Conservation (phyloP, 805 yeast species). For the Candida verbasci region DNA sequence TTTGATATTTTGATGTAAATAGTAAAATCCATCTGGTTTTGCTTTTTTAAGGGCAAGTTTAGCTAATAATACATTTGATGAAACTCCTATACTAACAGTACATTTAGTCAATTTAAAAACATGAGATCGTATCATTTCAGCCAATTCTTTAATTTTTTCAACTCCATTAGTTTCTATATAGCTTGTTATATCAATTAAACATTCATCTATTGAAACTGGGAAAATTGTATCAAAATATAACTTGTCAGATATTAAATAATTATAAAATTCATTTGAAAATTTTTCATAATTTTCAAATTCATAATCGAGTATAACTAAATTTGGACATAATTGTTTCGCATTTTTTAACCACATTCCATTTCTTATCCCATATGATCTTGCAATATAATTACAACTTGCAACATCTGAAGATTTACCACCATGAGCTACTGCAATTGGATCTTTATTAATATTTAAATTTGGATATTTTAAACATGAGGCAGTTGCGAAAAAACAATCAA, state of each 20-base stretch:
- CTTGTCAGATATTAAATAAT: slow-evolving; percentile 43
- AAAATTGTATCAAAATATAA: slow-evolving; percentile 48
- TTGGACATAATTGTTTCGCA: slow-evolving; percentile 66
- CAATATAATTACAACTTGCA: slow-evolving; percentile 89
- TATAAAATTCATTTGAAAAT: slow-evolving; percentile 62
- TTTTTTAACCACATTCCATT: slow-evolving; percentile 88
- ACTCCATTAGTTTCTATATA: slow-evolving; percentile 10
- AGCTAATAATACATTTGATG: slow-evolving; percentile 69
- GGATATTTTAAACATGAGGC: slow-evolving; percentile 65
- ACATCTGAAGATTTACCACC: slow-evolving; percentile 67
- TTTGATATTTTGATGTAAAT: slow-evolving; percentile 25
- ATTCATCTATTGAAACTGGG: slow-evolving; percentile 93
- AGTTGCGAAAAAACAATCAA: slow-evolving; percentile 90
- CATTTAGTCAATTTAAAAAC: slow-evolving; percentile 50
- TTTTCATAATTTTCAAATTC: slow-evolving; percentile 71
- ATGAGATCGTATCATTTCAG: slow-evolving; percentile 32
- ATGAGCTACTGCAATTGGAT: slow-evolving; percentile 61
- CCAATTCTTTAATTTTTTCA: slow-evolving; percentile 15
- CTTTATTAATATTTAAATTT: slow-evolving; percentile 43
- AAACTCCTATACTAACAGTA: slow-evolving; percentile 76
- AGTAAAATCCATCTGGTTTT: slow-evolving; percentile 69
- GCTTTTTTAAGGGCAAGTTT: slow-evolving; percentile 69
- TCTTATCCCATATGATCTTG: slow-evolving; percentile 68
- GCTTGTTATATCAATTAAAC: slow-evolving; percentile 60
- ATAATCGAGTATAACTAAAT: slow-evolving; percentile 59